Conservation (phyloP, 345 rosid species). For the Rhodomyrtus tomentosa region DNA sequence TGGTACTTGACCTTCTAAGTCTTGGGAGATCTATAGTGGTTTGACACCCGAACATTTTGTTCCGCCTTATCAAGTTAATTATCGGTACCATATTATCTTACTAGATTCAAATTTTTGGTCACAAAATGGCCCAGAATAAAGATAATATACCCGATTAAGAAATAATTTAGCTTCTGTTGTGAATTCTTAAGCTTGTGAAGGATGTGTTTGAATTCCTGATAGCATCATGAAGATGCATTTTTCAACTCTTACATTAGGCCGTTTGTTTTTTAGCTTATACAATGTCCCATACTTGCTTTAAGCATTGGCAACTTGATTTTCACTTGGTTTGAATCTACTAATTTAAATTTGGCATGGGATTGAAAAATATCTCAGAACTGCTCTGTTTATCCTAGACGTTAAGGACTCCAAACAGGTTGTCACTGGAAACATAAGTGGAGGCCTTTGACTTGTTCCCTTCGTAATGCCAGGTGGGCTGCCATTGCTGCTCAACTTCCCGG, state of each 20-base stretch:
- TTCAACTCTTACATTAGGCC: not conserved
- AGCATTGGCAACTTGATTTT: not conserved
- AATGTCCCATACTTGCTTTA: not conserved
- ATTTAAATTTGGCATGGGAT: not conserved
- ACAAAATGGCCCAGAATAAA: not conserved
- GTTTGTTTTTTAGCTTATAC: not conserved
- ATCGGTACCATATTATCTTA: not conserved
- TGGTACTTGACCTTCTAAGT: not conserved
- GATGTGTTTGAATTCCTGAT: not conserved
- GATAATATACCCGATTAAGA: not conserved
- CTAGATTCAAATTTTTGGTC: not conserved
- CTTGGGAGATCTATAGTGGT: not conserved
- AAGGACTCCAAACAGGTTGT: not conserved
- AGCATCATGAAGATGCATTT: not conserved
- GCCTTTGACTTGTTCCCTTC: not conserved
- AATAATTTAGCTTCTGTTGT: not conserved
- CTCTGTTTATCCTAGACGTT: not conserved
- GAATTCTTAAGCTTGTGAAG: not conserved
- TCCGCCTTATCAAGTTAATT: not conserved
- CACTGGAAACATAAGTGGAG: not conserved
- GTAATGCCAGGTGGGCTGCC: slow-evolving; percentile 79
- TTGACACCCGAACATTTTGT: not conserved
- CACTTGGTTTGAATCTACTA: not conserved
- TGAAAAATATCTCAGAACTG: not conserved
- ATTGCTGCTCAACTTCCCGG: slow-evolving; percentile 92